Evolutionary conservation across 2,329 filamentous ascomycete genomes (phyloP).

Genomic region (Trichoderma hamatum): DNA sequence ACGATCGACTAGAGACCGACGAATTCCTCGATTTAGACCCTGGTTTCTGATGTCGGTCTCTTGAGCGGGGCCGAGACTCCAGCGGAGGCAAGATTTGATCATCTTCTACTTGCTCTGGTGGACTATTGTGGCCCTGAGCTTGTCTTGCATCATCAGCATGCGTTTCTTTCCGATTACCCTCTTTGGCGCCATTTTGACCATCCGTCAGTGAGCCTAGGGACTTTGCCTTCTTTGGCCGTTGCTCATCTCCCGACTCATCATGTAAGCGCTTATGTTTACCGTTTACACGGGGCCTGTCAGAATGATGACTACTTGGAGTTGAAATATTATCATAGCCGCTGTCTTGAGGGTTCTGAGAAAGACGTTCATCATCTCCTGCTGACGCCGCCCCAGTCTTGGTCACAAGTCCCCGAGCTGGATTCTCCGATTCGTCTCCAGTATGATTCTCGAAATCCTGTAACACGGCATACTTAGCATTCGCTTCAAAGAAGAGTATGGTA

Average conservation of each 20-base stretch:
- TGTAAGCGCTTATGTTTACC: conserved; percentile 25
- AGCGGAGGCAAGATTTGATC: conserved; percentile 11
- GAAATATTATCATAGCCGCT: not conserved
- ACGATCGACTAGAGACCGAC: conserved; percentile 40
- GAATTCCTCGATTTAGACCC: conserved; percentile 37
- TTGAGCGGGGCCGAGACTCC: conserved; percentile 15
- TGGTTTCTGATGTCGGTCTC: conserved; percentile 30
- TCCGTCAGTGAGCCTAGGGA: not conserved
- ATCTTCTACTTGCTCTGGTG: conserved; percentile 5
- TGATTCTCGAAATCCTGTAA: not conserved
- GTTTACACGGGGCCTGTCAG: conserved; percentile 14
- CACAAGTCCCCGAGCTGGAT: not conserved
- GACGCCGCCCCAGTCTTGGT: not conserved
- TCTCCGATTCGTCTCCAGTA: not conserved
- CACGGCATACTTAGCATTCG: not conserved
- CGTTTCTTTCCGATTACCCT: conserved; percentile 1
- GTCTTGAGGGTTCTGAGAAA: not conserved
- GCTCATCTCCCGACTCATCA: conserved; percentile 21
- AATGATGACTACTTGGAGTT: not conserved
- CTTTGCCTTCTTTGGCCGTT: conserved; percentile 19
- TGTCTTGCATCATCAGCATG: conserved; percentile 24
- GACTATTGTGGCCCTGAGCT: not conserved
- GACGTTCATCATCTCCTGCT: not conserved
- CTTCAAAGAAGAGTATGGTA: not conserved
- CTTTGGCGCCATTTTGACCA: not conserved